These are phyloP conservation scores for Trichosporon inkin DNA, from an alignment of 1,284 basidiomycete genomes.

Conservation along the genomic window DNA sequence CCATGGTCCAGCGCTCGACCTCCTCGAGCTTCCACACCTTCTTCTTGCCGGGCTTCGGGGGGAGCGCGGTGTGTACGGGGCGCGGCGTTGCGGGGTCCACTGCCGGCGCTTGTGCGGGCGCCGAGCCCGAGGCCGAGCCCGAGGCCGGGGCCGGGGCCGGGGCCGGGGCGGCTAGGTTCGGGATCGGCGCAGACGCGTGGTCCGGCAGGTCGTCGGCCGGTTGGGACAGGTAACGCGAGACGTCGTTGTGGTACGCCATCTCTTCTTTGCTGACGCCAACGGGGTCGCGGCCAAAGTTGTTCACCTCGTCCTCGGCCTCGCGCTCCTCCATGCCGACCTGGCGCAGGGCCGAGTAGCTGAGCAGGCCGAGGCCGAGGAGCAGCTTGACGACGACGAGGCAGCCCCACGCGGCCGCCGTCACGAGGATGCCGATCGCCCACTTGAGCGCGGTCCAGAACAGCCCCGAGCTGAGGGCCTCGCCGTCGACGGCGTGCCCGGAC, in stretches of 20 bases:
- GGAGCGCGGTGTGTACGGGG: conserved; percentile 57
- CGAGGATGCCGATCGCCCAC: conserved; percentile 60
- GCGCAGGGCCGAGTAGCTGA: conserved; percentile 74
- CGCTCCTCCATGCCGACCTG: conserved; percentile 71
- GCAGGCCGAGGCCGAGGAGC: conserved; percentile 77
- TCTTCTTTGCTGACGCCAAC: conserved; percentile 85
- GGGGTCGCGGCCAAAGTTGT: conserved; percentile 76
- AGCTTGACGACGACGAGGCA: conserved; percentile 82
- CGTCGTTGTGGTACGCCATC: conserved; percentile 73
- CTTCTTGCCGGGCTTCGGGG: conserved; percentile 51
- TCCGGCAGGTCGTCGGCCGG: conserved; percentile 63
- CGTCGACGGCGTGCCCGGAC: conserved; percentile 31
- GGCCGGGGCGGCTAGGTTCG: too few relatives aligned
- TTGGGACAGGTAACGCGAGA: conserved; percentile 67
- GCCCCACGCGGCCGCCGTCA: conserved; percentile 70
- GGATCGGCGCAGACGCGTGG: conserved; percentile 41
- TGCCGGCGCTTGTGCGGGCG: conserved; percentile 9
- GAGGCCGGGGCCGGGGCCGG: too few relatives aligned
- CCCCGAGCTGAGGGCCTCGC: conserved; percentile 23
- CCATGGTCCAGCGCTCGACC: conserved; percentile 86
- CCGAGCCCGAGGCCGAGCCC: background rate
- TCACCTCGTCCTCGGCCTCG: conserved; percentile 65
- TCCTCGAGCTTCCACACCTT: conserved; percentile 71
- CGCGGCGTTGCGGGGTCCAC: conserved; percentile 7
- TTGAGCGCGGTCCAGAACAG: conserved; percentile 54